Conservation (phyloP, 2,329 filamentous ascomycete genomes). For the Intubia oerlemansii region DNA sequence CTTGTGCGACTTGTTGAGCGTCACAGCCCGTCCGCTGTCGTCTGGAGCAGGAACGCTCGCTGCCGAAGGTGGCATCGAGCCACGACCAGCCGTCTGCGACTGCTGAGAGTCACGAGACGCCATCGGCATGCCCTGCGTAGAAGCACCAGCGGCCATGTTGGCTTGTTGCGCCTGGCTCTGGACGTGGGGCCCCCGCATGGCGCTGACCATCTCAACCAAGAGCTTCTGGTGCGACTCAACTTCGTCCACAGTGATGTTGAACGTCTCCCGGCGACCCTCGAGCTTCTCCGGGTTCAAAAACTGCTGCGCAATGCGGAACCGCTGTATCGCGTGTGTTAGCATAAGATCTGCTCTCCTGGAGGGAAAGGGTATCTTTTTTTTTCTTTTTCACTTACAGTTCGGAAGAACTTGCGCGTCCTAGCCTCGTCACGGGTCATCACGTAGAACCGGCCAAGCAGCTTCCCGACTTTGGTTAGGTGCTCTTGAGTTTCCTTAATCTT, state of each 20-base stretch:
- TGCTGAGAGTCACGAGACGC: conserved; percentile 4
- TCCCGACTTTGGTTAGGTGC: conserved; percentile 23
- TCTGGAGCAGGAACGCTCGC: too few relatives aligned
- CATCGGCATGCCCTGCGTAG: too few relatives aligned
- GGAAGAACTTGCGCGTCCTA: conserved; percentile 29
- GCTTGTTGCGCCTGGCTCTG: conserved; percentile 7
- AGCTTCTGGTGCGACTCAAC: conserved; percentile 25
- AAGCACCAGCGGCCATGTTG: background rate
- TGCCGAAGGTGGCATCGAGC: conserved; percentile 9
- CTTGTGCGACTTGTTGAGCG: conserved; percentile 24
- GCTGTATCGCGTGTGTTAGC: too few relatives aligned
- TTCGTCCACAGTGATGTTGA: conserved; percentile 30
- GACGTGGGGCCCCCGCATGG: conserved; percentile 10
- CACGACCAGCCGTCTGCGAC: background rate
- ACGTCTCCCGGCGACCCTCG: conserved; percentile 21
- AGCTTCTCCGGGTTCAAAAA: conserved; percentile 28
- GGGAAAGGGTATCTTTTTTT: too few relatives aligned
- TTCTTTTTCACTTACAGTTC: too few relatives aligned
- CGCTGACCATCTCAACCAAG: conserved; percentile 29
- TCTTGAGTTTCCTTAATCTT: conserved; percentile 20
- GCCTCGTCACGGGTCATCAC: conserved; percentile 23
- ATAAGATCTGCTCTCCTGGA: too few relatives aligned
- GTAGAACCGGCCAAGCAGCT: conserved; percentile 16
- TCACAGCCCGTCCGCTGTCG: too few relatives aligned
- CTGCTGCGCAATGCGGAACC: conserved; percentile 29